Conservation (phyloP, 495 filamentous ascomycete genomes). For the Immersiella caudata region DNA sequence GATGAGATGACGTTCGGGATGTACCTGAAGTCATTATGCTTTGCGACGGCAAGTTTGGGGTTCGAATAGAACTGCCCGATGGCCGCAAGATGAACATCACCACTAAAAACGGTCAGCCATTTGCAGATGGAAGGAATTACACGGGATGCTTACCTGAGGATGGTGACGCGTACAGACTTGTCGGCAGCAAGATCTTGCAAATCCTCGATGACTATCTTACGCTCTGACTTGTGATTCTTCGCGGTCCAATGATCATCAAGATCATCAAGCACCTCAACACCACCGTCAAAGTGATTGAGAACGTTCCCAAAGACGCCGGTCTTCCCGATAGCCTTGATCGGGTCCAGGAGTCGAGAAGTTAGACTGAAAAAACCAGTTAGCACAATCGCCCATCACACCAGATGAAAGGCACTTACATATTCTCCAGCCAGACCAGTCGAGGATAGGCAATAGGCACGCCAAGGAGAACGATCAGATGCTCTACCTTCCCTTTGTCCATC, state of each 20-base stretch:
- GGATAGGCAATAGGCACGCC: conserved; percentile 93
- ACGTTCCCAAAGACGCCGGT: conserved; percentile 77
- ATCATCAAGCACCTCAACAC: conserved; percentile 91
- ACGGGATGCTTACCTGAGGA: conserved; percentile 64
- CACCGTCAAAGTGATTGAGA: conserved; percentile 87
- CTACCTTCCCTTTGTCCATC: conserved; percentile 78
- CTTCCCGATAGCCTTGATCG: conserved; percentile 84
- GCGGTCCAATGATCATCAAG: conserved; percentile 97
- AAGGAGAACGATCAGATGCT: conserved; percentile 84
- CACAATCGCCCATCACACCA: conserved; percentile 7
- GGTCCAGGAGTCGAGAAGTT: conserved; percentile 81
- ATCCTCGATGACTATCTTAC: conserved; percentile 83
- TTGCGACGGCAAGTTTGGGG: conserved; percentile 73
- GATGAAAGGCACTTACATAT: conserved; percentile 51
- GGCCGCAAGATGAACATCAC: conserved; percentile 92
- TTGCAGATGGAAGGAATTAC: not conserved
- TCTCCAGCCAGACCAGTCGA: conserved; percentile 76
- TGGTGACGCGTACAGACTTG: conserved; percentile 89
- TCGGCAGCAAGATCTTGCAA: conserved; percentile 88
- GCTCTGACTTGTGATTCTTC: conserved; percentile 86
- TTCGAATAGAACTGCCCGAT: conserved; percentile 95
- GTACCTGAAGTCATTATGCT: conserved; percentile 90
- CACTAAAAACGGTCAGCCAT: conserved; percentile 57
- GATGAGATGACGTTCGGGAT: conserved; percentile 92
- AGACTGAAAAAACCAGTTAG: conserved; percentile 53